These are phyloP conservation scores for Pythium volutum DNA, from an alignment of 352 stramenopile genomes.

Conservation along the genomic window DNA sequence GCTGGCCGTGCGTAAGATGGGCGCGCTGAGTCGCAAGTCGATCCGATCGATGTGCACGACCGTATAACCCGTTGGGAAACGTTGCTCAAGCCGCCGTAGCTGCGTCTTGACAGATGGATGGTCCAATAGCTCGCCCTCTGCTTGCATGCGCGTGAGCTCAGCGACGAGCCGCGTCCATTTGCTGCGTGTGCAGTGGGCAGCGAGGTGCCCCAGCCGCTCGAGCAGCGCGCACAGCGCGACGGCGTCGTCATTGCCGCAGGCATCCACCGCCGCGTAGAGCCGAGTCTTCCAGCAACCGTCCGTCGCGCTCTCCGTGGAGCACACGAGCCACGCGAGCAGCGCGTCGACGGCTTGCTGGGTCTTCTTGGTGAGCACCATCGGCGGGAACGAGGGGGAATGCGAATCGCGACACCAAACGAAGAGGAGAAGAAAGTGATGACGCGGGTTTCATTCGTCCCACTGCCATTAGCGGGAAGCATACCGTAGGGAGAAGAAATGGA, in stretches of 20 bases:
- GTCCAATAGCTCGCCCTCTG: not conserved
- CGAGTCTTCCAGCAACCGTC: not conserved
- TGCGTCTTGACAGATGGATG: not conserved
- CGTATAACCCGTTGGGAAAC: not conserved
- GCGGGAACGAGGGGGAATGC: not conserved
- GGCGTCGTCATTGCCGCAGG: conserved; percentile 6
- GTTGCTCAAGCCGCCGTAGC: conserved; percentile 6
- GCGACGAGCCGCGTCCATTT: conserved; percentile 9
- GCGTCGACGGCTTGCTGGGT: not conserved
- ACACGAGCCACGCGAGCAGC: conserved; percentile 14
- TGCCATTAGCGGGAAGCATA: not conserved
- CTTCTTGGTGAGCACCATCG: not conserved
- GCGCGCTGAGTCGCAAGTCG: conserved; percentile 13
- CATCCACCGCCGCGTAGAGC: not conserved
- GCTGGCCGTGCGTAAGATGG: conserved; percentile 5
- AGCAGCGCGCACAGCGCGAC: conserved; percentile 6
- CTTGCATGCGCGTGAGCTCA: conserved; percentile 5
- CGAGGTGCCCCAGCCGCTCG: conserved; percentile 1
- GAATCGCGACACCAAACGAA: not conserved
- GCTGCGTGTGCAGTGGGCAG: not conserved
- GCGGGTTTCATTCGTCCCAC: too few relatives aligned
- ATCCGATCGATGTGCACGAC: not conserved
- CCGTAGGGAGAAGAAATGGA: conserved; percentile 50
- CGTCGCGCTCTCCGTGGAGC: not conserved
- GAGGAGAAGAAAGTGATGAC: not conserved